Evolutionary conservation across 345 rosid species (phyloP).

Genomic region (Noccaea bulbosa): DNA sequence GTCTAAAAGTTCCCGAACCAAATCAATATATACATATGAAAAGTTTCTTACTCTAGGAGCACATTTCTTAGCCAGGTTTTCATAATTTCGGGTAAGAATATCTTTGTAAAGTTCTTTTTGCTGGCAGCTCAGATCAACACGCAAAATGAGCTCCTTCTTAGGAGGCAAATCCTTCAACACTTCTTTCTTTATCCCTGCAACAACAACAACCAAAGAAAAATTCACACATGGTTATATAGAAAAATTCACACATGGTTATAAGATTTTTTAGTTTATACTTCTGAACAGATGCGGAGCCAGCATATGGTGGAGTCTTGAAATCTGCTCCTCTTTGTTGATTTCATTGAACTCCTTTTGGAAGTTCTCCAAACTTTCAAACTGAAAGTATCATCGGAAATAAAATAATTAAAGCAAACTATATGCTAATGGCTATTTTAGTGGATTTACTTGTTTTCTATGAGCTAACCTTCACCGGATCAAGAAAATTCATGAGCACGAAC

Average conservation of each 20-base stretch:
- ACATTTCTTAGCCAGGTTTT: conserved; percentile 65
- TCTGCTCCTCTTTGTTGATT: conserved; percentile 88
- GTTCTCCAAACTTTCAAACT: conserved; percentile 88
- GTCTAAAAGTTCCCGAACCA: not conserved
- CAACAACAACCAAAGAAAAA: conserved; percentile 29
- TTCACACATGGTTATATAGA: not conserved
- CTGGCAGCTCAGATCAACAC: conserved; percentile 76
- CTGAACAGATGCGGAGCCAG: conserved; percentile 89
- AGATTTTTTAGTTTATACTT: conserved; percentile 55
- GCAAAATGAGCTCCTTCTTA: conserved; percentile 90
- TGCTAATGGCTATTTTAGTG: not conserved
- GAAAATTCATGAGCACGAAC: conserved; percentile 98
- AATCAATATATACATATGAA: not conserved
- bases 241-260: conserved; percentile 1
- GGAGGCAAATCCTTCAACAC: conserved; percentile 88
- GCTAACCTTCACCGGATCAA: conserved; percentile 89
- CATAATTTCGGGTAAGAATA: conserved; percentile 75
- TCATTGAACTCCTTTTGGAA: conserved; percentile 85
- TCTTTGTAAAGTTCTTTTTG: conserved; percentile 89
- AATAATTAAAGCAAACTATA: not conserved
- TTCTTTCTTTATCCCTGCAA: conserved; percentile 87
- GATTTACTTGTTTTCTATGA: conserved; percentile 8
- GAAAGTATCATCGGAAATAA: conserved; percentile 37
- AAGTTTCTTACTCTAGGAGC: conserved; percentile 55
- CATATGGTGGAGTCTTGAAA: conserved; percentile 83